Conservation (phyloP, 306 rosid species). For the Cyamopsis tetragonoloba region DNA sequence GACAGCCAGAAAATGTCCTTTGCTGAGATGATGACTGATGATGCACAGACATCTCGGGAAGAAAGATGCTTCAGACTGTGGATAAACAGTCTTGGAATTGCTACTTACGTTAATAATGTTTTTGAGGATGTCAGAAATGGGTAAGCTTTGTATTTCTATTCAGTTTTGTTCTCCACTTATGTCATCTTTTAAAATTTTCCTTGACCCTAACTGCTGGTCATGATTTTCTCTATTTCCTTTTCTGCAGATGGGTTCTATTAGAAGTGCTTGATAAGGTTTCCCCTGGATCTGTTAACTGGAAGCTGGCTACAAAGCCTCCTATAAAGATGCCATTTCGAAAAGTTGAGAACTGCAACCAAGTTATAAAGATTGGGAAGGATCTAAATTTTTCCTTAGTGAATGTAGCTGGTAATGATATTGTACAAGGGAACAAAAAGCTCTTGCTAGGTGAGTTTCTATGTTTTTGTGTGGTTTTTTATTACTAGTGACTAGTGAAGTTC, state of each 20-base stretch:
- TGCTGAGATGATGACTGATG: conserved; percentile 99
- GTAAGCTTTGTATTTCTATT: conserved; percentile 39
- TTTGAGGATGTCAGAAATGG: conserved; percentile 98
- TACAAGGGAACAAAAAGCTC: conserved; percentile 98
- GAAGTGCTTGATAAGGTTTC: conserved; percentile 96
- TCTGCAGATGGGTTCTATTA: conserved; percentile 89
- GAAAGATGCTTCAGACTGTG: conserved; percentile 97
- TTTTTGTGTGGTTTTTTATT: background rate
- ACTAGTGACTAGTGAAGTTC: background rate
- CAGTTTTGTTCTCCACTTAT: background rate
- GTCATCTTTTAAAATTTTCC: background rate
- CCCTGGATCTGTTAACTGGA: conserved; percentile 90
- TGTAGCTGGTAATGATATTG: conserved; percentile 95
- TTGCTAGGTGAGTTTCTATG: conserved; percentile 59
- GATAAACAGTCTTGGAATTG: conserved; percentile 95
- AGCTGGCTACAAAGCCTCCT: conserved; percentile 95
- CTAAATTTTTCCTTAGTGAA: conserved; percentile 90
- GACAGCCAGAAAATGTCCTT: conserved; percentile 66
- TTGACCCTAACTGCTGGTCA: conserved; percentile 10
- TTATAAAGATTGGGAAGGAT: conserved; percentile 76
- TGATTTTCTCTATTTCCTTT: conserved; percentile 31
- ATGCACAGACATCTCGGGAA: conserved; percentile 91
- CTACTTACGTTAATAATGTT: conserved; percentile 81
- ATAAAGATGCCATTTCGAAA: conserved; percentile 98
- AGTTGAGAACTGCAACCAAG: conserved; percentile 99